A percentile compares a stretch with the other conserved stretches of the same genome.
Conservation (phyloP, 164 flowering plant genomes). For the Brasenia schreberi region DNA sequence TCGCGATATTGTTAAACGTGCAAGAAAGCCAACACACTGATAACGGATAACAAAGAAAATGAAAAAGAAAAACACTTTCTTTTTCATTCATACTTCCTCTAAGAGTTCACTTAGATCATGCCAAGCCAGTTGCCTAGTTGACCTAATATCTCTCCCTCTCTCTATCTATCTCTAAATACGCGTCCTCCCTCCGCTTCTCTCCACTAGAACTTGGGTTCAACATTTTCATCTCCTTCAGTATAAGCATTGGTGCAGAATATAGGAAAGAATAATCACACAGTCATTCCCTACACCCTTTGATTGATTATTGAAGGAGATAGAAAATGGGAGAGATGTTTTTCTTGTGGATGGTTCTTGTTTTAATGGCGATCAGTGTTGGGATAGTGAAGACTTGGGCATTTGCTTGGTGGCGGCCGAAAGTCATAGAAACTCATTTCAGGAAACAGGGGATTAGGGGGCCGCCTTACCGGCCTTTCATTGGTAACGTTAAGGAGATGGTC, state of each 20-base stretch:
- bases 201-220: too few species aligned
- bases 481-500: slow-evolving; percentile 77
- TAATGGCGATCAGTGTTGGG: neutral
- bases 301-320: neutral
- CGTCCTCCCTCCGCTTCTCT: slow-evolving; percentile 13
- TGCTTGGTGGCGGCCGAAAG: slow-evolving; percentile 89
- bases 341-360: slow-evolving; percentile 16
- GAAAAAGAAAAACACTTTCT: too few species aligned
- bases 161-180: slow-evolving; percentile 1
- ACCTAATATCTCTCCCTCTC: slow-evolving; percentile 18
- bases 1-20: neutral
- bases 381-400: slow-evolving; percentile 23
- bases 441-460: slow-evolving; percentile 94
- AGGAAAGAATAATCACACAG: neutral
- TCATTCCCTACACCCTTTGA: neutral
- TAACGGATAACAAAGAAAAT: too few species aligned
- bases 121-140: slow-evolving; percentile 12
- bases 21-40: neutral
- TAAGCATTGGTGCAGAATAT: neutral
- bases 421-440: slow-evolving; percentile 63
- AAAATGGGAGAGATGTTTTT: neutral
- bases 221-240: slow-evolving; percentile 1
- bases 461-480: slow-evolving; percentile 80
- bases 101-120: neutral
- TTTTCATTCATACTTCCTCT: too few species aligned